phyloP scores from a whole-genome alignment of 495 filamentous ascomycete genomes.

The Apodospora peruviana region DNA sequence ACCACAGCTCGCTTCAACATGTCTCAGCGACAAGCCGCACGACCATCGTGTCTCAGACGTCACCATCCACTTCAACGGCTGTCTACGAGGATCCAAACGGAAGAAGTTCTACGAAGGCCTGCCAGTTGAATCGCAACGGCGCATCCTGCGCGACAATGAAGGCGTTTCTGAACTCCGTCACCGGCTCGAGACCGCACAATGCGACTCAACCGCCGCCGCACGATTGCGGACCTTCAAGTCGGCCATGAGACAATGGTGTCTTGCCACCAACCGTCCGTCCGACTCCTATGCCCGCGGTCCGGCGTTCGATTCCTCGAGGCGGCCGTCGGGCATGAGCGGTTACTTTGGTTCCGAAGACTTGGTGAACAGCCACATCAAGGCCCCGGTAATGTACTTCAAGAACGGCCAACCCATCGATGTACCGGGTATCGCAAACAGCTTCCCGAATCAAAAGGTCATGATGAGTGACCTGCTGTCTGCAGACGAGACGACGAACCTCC shows the following conservation, averaged over 20 bases:
- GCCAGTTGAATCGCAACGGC: constrained; percentile 12
- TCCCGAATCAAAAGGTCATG: constrained; percentile 21
- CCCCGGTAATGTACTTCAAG: constrained; percentile 20
- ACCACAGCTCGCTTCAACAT: constrained; percentile 12
- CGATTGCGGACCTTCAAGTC: constrained; percentile 15
- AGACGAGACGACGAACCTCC: constrained; percentile 16
- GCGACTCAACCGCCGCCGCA: constrained; percentile 11
- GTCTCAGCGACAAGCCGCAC: constrained; percentile 20
- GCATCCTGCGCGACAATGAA: constrained; percentile 14
- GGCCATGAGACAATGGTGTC: constrained; percentile 13
- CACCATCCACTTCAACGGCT: constrained; percentile 23
- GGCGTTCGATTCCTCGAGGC: neutral
- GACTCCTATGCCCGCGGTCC: neutral
- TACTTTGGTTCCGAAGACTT: constrained; percentile 4
- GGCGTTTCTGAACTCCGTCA: constrained; percentile 10
- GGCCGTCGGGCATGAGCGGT: neutral
- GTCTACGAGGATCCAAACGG: constrained; percentile 13
- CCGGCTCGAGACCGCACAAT: constrained; percentile 15
- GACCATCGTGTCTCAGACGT: constrained; percentile 18
- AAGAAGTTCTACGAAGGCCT: constrained; percentile 17
- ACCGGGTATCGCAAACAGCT: constrained; percentile 10
- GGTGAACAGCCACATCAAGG: constrained; percentile 19
- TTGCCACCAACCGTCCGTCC: constrained; percentile 6
- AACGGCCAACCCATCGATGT: constrained; percentile 12
- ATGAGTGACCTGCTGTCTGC: constrained; percentile 19